Percentiles rank a stretch among this genome's conserved stretches.
phyloP scores from a whole-genome alignment of 331 rosid species.

The Saraca asoca region DNA sequence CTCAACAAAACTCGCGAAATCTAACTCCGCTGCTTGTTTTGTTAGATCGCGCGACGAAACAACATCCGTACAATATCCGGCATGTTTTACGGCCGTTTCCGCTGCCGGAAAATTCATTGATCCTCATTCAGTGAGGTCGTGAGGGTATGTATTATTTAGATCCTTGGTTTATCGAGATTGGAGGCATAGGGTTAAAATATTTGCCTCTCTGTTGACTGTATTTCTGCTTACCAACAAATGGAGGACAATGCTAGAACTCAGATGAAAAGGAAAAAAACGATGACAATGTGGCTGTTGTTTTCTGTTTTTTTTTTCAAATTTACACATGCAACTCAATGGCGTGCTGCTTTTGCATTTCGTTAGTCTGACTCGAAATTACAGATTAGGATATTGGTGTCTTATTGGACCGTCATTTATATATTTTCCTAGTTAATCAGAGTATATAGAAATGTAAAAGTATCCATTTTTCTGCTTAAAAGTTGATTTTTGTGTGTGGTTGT shows the following conservation, averaged over 20 bases:
- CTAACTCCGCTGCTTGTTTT: not conserved
- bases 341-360: conserved; percentile 33
- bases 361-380: not conserved
- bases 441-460: no score
- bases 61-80: conserved; percentile 34
- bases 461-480: no score
- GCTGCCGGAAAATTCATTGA: not conserved
- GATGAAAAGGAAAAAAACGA: no score
- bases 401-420: no score
- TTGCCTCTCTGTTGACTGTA: no score
- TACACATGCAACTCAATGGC: not conserved
- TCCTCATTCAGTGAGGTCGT: conserved; percentile 7
- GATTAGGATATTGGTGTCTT: not conserved
- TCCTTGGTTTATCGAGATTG: not conserved
- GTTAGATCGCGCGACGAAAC: conserved; percentile 43
- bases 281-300: not conserved
- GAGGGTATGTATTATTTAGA: conserved; percentile 24
- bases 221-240: no score
- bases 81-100: conserved; percentile 19
- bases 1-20: conserved; percentile 23
- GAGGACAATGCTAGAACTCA: no score
- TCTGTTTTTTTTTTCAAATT: not conserved
- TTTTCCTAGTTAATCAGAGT: no score
- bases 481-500: no score
- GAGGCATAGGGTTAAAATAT: no score